Conservation (phyloP, 106 monocot species). For the Hemerocallis citrina region DNA sequence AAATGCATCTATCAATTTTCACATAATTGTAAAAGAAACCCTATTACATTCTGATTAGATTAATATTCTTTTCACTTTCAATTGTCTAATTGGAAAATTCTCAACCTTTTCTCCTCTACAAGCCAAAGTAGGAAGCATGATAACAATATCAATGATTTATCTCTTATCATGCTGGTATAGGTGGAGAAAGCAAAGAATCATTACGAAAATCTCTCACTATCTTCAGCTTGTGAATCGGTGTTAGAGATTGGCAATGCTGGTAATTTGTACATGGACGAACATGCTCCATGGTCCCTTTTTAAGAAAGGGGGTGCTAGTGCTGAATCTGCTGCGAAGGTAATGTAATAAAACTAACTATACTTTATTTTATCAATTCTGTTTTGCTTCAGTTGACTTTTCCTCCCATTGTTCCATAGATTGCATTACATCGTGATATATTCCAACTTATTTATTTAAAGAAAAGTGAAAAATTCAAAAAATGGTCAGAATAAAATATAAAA, state of each 20-base stretch:
- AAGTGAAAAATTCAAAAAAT: not conserved
- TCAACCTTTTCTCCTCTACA: too few relatives aligned
- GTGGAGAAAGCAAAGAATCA: slow-evolving; percentile 58
- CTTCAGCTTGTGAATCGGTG: slow-evolving; percentile 82
- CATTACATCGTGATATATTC: not conserved
- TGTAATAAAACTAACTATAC: not conserved
- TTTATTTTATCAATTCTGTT: not conserved
- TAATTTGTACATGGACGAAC: slow-evolving; percentile 85
- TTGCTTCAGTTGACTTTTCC: not conserved
- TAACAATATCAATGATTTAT: too few relatives aligned
- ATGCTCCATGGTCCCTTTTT: slow-evolving; percentile 86
- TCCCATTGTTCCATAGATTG: not conserved
- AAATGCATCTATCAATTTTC: too few relatives aligned
- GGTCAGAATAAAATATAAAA: not conserved
- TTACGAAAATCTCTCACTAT: slow-evolving; percentile 72
- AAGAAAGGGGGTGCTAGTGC: slow-evolving; percentile 71
- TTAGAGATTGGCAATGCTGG: slow-evolving; percentile 86
- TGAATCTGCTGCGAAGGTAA: slow-evolving; percentile 86
- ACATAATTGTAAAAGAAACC: too few relatives aligned
- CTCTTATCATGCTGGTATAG: slow-evolving; percentile 49
- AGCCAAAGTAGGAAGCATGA: too few relatives aligned
- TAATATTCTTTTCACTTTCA: too few relatives aligned
- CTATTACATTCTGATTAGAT: too few relatives aligned
- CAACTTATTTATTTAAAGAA: not conserved
- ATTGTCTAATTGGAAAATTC: too few relatives aligned